Conservation (phyloP, 2,329 filamentous ascomycete species). For the Phaeosphaeriaceae sp. region DNA sequence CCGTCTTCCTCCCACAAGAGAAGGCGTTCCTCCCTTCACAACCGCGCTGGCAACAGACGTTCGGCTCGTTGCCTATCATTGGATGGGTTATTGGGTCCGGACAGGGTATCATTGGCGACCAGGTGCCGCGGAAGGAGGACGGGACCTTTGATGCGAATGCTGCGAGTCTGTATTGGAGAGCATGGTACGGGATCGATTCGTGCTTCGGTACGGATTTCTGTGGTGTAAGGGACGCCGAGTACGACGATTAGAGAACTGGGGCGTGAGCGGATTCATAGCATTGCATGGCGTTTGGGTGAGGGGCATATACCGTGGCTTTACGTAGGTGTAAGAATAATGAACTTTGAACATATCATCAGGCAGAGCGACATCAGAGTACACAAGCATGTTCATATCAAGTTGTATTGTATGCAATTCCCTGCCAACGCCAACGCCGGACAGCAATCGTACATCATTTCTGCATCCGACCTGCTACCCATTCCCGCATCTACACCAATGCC, state of each 20-base stretch:
- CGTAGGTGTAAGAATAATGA: not conserved
- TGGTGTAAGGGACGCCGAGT: constrained; percentile 62
- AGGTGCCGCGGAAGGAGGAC: constrained; percentile 74
- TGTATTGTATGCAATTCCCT: constrained; percentile 20
- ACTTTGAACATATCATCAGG: too few species aligned
- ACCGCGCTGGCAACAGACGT: constrained; percentile 51
- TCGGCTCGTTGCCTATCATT: constrained; percentile 59
- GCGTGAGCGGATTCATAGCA: not conserved
- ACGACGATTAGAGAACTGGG: constrained; percentile 39
- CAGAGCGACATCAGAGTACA: too few species aligned
- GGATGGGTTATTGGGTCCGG: constrained; percentile 52
- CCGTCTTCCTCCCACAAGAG: constrained; percentile 52
- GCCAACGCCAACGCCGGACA: constrained; percentile 25
- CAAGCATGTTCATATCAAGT: not conserved
- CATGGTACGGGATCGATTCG: constrained; percentile 65
- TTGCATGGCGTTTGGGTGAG: not conserved
- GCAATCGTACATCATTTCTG: constrained; percentile 2
- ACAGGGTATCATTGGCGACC: constrained; percentile 72
- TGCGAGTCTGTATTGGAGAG: constrained; percentile 66
- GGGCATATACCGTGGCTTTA: not conserved
- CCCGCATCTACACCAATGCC: not conserved
- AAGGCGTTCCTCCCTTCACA: constrained; percentile 55
- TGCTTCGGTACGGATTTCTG: constrained; percentile 67
- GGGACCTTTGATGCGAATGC: constrained; percentile 80
- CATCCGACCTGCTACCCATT: not conserved